Evolutionary conservation across 768 basidiomycete species (phyloP).

Genomic region (Tulasnella sp.): DNA sequence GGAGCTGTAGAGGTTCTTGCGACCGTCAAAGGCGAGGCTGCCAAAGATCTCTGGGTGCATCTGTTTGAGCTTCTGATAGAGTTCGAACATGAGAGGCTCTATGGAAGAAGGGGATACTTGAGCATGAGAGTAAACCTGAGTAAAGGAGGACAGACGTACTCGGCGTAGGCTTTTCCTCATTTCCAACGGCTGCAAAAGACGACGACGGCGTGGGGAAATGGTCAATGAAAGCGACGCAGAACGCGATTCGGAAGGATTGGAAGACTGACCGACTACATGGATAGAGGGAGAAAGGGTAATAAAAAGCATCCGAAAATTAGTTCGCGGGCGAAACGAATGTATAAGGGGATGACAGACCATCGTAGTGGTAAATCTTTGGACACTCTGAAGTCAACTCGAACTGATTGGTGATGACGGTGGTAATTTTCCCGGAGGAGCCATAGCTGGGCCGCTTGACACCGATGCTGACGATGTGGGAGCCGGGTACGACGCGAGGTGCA

Average conservation of each 20-base stretch:
- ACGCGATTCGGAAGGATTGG: neutral
- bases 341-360: slow-evolving; percentile 46
- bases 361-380: slow-evolving; percentile 64
- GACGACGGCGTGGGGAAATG: neutral
- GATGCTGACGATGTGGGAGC: slow-evolving; percentile 1
- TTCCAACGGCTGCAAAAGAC: neutral
- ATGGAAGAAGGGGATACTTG: slow-evolving; percentile 54
- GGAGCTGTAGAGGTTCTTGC: slow-evolving; percentile 66
- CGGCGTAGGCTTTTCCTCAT: neutral
- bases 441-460: slow-evolving; percentile 29
- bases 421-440: slow-evolving; percentile 47
- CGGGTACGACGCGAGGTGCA: neutral
- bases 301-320: too few species aligned
- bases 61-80: slow-evolving; percentile 56
- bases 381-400: slow-evolving; percentile 56
- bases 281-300: neutral
- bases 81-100: slow-evolving; percentile 58
- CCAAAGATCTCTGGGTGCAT: slow-evolving; percentile 53
- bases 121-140: slow-evolving; percentile 42
- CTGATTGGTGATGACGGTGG: slow-evolving; percentile 49
- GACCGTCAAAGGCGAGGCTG: slow-evolving; percentile 69
- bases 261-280: slow-evolving; percentile 40
- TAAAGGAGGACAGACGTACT: slow-evolving; percentile 21
- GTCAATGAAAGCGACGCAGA: neutral
- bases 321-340: neutral